Base-by-base conservation (phyloP, 1,284 basidiomycete species). In the Heterobasidion irregulare region DNA sequence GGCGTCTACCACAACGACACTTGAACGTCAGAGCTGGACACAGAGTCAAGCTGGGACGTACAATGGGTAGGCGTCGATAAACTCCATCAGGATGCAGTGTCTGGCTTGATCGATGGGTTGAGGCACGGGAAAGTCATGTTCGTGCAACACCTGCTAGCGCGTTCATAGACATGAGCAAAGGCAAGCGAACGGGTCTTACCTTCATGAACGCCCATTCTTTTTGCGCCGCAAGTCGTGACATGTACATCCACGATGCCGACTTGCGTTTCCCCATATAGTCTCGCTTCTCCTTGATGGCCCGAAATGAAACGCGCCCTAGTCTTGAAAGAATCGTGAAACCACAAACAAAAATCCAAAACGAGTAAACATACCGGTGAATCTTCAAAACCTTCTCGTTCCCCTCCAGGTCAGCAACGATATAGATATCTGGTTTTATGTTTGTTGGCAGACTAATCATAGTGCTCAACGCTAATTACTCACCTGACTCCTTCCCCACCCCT, bases 121-220 rank as follows among this genome's bases (percentile, higher is more conserved):
- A 3, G 96, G 96, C 0, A 99, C 93, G 0, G 97, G 96, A 66
- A 98, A 98, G 8, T 80, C 84, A 65, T 98, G 87, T 63, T 96
- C 86, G 68, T 98, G 80, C n/a, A 99, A 77, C 36, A 98, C 86
- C 92, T 95, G 60, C 33, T 15, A 53, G 52, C 7, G 46, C 16
- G 47, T 56, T 50, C 35, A 53, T 54, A 44, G 50, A 49, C 19
- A 32, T 41, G 26, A 19, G 16, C 48, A 13, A 16, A 36, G 9
- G 45, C 26, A 43, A 43, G 12, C 13, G 36, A 16, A 13, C 18
- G 48, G 33, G 50, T 41, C 66, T 65, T 38, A 92, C 94, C 80
- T 97, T 97, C 94, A 99, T 97, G 69, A 98, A 99, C 0, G 93
- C 92, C 78, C 87, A 99, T 69, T 99, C 96, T 69, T 98, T 98